phyloP scores from a whole-genome alignment of 2,329 filamentous ascomycete species.

The Sporothrix schenckii region DNA sequence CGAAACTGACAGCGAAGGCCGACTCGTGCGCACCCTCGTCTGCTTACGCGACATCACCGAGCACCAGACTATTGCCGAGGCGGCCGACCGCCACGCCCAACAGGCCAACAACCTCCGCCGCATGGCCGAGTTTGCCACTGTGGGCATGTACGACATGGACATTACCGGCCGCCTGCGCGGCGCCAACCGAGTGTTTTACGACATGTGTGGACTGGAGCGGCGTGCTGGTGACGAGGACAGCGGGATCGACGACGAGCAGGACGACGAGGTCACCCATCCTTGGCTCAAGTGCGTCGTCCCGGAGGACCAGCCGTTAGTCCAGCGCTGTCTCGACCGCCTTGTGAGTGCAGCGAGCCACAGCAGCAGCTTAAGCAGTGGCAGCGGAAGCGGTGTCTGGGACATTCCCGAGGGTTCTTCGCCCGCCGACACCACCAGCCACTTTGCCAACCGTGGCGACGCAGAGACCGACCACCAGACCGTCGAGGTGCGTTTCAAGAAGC shows the following conservation, averaged over 20 bases:
- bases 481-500: constrained; percentile 54
- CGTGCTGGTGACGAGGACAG: constrained; percentile 49
- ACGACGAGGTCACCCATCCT: constrained; percentile 46
- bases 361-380: neutral
- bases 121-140: constrained; percentile 58
- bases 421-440: neutral
- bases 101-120: constrained; percentile 58
- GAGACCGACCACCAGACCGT: constrained; percentile 40
- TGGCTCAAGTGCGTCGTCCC: constrained; percentile 52
- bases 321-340: constrained; percentile 48
- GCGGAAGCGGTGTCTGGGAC: constrained; percentile 21
- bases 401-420: neutral
- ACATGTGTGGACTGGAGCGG: constrained; percentile 52
- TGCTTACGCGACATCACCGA: constrained; percentile 57
- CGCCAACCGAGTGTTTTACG: constrained; percentile 58
- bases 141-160: constrained; percentile 59
- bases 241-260: constrained; percentile 31
- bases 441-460: neutral
- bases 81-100: constrained; percentile 54
- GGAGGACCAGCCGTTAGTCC: constrained; percentile 49
- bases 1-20: constrained; percentile 50
- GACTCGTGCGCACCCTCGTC: constrained; percentile 51
- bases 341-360: constrained; percentile 33
- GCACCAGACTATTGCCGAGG: constrained; percentile 54
- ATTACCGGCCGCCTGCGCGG: constrained; percentile 54